These are phyloP conservation scores for Neurospora sp. DNA, from an alignment of 2,329 filamentous ascomycete species.

Conservation along the genomic window DNA sequence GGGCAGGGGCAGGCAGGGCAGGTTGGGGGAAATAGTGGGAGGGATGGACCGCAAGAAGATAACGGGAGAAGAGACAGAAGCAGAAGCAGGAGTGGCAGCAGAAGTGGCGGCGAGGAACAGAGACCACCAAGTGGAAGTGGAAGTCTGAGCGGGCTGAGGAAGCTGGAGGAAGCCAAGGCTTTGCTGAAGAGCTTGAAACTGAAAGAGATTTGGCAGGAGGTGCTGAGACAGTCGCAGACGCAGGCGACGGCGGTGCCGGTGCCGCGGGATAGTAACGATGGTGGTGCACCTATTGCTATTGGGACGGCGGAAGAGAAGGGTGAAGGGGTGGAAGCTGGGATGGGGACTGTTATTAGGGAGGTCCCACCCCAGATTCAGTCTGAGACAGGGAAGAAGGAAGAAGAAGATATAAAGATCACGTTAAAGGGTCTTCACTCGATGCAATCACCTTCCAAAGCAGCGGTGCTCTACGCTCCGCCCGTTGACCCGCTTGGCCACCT, in stretches of 20 bases:
- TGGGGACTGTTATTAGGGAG: not conserved
- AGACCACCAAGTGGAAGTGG: not conserved
- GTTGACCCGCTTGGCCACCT: slow-evolving; percentile 41
- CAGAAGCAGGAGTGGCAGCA: not conserved
- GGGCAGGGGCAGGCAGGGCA: slow-evolving; percentile 17
- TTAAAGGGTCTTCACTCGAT: slow-evolving; percentile 51
- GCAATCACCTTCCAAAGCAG: slow-evolving; percentile 45
- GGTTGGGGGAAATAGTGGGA: not conserved
- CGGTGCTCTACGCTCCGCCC: slow-evolving; percentile 57
- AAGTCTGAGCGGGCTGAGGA: not conserved
- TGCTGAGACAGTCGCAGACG: not conserved
- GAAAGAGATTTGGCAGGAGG: slow-evolving; percentile 24
- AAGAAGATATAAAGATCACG: slow-evolving; percentile 30
- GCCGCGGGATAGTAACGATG: slow-evolving; percentile 1
- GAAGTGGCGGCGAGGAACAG: not conserved
- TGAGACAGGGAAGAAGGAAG: not conserved
- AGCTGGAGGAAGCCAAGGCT: slow-evolving; percentile 30
- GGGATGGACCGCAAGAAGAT: not conserved
- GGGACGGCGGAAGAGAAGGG: not conserved
- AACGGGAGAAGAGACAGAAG: not conserved
- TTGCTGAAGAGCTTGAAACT: slow-evolving; percentile 29
- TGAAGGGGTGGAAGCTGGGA: not conserved
- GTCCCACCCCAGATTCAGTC: not conserved
- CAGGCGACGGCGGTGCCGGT: slow-evolving; percentile 8
- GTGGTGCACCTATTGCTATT: not conserved